Evolutionary conservation across 805 yeast species (phyloP), one percentile per base, ranked within the genome.

Genomic region (Kodamaea lidongshanica): DNA sequence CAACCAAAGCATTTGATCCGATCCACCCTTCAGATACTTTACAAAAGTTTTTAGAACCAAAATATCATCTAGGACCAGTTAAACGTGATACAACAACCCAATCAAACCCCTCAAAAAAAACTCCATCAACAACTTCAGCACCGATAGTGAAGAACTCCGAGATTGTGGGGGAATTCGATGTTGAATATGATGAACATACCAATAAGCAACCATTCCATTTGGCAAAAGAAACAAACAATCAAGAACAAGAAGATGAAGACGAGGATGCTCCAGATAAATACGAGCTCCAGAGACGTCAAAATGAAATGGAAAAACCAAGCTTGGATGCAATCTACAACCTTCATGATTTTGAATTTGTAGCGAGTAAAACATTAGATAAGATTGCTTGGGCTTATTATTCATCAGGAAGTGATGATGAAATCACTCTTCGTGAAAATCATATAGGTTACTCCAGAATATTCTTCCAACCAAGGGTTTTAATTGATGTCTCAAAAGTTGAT

Each of bases 351-450:
- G 97, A 89, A 54, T 71, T 73, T 44, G 74, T 89, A 25, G 96
- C 97, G 3, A 69, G 85, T 29, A 72, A 77, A 37, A 80, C 84
- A 19, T 64, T 89, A 67, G 72, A 84, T 17, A 76, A 74, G 33
- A 71, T 54, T 11, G 96, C 92, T 0, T 84, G 96, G 94, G 92
- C 92, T 9, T 89, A 89, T 56, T 89, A 87, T 52, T 80, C 94
- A 4, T 75, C 87, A 19, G 97, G 89, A 7, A 72, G 95, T 11
- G 96, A 89, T 56, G 97, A 89, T 54, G 97, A 89, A 60, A 74
- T 89, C 43, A 72, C 95, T 2, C 52, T 83, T 48, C 72, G 97
- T 44, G 96, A 88, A 49, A 89, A 89, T 60, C 96, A 87, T 54
- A 70, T 77, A 30, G 94, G 95, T 3, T 89, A 74, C 60, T 95